phyloP scores from a whole-genome alignment of 345 rosid species.

The Gossypium longicalyx region DNA sequence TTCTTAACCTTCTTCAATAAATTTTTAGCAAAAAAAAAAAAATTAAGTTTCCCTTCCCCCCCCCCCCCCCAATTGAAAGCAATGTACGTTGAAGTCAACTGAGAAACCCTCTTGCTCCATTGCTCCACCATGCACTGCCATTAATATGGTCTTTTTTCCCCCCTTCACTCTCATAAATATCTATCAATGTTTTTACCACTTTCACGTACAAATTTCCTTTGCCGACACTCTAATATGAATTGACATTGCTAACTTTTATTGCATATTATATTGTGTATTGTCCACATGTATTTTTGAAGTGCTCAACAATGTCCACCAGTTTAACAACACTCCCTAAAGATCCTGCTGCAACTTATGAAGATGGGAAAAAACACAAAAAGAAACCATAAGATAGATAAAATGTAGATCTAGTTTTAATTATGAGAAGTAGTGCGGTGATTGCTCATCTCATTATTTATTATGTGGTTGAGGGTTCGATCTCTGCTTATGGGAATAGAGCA shows the following conservation, averaged over 20 bases:
- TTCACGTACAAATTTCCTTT: slow-evolving; percentile 18
- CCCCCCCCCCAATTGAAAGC: background rate
- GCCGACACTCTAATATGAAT: slow-evolving; percentile 27
- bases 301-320: slow-evolving; percentile 19
- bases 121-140: background rate
- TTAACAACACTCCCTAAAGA: slow-evolving; percentile 18
- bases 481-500: too few species aligned
- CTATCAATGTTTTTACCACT: background rate
- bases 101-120: background rate
- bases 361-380: background rate
- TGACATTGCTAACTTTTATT: background rate
- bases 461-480: too few species aligned
- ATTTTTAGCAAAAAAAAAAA: background rate
- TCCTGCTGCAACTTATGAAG: slow-evolving; percentile 11
- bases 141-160: background rate
- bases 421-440: too few species aligned
- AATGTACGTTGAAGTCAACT: background rate
- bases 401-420: too few species aligned
- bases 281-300: slow-evolving; percentile 16
- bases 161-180: slow-evolving; percentile 12
- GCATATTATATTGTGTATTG: background rate
- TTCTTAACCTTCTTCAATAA: background rate
- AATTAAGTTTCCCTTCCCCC: background rate
- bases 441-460: too few species aligned
- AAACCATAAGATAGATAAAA: background rate